A percentile compares a stretch with the other conserved stretches of the same genome.
Conservation (phyloP, 1,284 basidiomycete species). For the Nidula niveotomentosa region DNA sequence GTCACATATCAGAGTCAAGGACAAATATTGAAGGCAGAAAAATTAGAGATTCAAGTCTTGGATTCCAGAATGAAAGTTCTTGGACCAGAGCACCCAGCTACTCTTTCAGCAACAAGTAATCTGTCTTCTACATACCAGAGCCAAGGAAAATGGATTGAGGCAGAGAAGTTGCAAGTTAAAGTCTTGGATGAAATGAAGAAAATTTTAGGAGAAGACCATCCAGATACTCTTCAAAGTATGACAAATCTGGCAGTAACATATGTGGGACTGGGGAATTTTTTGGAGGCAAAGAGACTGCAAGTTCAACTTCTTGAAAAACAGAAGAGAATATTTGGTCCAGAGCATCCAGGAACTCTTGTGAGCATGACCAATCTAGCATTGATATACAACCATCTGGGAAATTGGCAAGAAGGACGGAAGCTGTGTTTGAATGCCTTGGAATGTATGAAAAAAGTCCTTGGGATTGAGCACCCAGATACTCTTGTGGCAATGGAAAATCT, state of each 20-base stretch:
- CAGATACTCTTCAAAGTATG: slow-evolving; percentile 3
- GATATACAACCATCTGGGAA: background rate
- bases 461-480: background rate
- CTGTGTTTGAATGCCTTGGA: background rate
- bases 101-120: background rate
- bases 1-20: background rate
- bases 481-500: background rate
- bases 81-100: background rate
- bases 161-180: background rate
- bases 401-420: background rate
- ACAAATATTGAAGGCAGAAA: slow-evolving; percentile 1
- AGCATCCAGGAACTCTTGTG: background rate
- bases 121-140: background rate
- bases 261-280: background rate
- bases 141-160: background rate
- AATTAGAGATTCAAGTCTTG: background rate
- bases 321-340: background rate
- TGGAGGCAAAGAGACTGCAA: background rate
- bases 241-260: slow-evolving; percentile 3
- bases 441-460: background rate
- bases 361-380: background rate
- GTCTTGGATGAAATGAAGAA: slow-evolving; percentile 2
- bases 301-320: background rate
- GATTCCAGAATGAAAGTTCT: background rate
- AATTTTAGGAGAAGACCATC: slow-evolving; percentile 6